phyloP scores from a whole-genome alignment of 495 filamentous ascomycete genomes.

The Aspergillus hancockii region DNA sequence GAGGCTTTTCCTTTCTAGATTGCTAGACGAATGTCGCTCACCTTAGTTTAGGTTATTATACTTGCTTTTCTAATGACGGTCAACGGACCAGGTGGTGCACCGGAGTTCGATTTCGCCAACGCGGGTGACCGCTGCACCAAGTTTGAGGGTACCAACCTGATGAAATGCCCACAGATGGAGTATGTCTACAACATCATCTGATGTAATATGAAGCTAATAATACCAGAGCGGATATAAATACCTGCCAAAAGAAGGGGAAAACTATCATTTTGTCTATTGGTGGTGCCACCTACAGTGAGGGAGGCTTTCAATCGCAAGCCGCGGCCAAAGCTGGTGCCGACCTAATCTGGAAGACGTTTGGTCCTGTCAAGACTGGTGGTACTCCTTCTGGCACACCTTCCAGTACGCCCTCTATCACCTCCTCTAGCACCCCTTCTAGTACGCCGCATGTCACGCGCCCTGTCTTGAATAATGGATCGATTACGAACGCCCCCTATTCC shows the following conservation, averaged over 20 bases:
- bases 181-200: slow-evolving; percentile 25
- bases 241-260: slow-evolving; percentile 65
- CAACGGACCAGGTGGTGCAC: slow-evolving; percentile 48
- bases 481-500: not conserved
- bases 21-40: not conserved
- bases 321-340: slow-evolving; percentile 59
- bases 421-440: not conserved
- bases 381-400: not conserved
- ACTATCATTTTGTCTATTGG: slow-evolving; percentile 69
- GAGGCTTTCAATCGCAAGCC: slow-evolving; percentile 55
- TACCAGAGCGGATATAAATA: slow-evolving; percentile 55
- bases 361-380: slow-evolving; percentile 36
- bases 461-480: slow-evolving; percentile 13
- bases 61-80: slow-evolving; percentile 62
- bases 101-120: slow-evolving; percentile 62
- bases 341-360: slow-evolving; percentile 69
- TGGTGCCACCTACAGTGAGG: slow-evolving; percentile 62
- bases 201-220: slow-evolving; percentile 20
- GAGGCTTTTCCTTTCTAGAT: slow-evolving; percentile 1
- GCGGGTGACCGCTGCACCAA: slow-evolving; percentile 57
- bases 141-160: slow-evolving; percentile 56
- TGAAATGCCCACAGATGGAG: slow-evolving; percentile 65
- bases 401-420: too few relatives aligned
- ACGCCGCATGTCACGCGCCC: slow-evolving; percentile 32
- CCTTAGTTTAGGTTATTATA: slow-evolving; percentile 51